Conservation (phyloP, 225 moss, liverwort and hornwort genomes). For the Physcomitrellopsis africana region DNA sequence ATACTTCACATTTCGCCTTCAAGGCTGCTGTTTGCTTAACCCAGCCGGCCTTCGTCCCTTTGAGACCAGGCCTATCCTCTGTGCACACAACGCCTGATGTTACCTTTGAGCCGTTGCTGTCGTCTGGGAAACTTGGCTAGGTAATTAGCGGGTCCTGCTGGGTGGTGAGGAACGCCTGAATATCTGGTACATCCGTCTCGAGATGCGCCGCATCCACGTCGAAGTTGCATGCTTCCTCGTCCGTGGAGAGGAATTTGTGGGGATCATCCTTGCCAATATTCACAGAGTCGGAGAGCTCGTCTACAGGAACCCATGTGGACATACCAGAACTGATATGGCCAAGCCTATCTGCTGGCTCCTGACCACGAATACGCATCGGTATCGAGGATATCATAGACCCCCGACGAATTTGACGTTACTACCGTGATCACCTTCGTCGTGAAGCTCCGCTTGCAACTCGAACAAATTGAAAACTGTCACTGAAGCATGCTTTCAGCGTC, state of each 20-base stretch:
- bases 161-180: conserved; percentile 57
- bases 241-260: conserved; percentile 39
- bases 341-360: conserved; percentile 24
- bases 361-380: conserved; percentile 34
- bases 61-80: conserved; percentile 48
- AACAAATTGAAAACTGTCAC: background rate
- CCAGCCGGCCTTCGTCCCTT: conserved; percentile 58
- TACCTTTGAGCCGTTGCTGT: conserved; percentile 27
- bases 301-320: conserved; percentile 51
- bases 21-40: conserved; percentile 66
- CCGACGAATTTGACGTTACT: background rate
- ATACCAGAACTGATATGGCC: conserved; percentile 31
- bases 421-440: conserved; percentile 6
- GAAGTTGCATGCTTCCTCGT: conserved; percentile 50
- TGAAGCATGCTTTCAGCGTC: conserved; percentile 16
- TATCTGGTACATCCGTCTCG: conserved; percentile 62
- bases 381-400: background rate
- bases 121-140: conserved; percentile 23
- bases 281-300: conserved; percentile 67
- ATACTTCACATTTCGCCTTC: conserved; percentile 76
- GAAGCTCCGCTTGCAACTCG: background rate
- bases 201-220: conserved; percentile 46
- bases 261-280: conserved; percentile 62
- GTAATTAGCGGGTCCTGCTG: conserved; percentile 43
- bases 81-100: conserved; percentile 52